A percentile compares a stretch with the other conserved stretches of the same genome.
phyloP scores from a whole-genome alignment of 257 asterid species.

The Jacaranda copaia region DNA sequence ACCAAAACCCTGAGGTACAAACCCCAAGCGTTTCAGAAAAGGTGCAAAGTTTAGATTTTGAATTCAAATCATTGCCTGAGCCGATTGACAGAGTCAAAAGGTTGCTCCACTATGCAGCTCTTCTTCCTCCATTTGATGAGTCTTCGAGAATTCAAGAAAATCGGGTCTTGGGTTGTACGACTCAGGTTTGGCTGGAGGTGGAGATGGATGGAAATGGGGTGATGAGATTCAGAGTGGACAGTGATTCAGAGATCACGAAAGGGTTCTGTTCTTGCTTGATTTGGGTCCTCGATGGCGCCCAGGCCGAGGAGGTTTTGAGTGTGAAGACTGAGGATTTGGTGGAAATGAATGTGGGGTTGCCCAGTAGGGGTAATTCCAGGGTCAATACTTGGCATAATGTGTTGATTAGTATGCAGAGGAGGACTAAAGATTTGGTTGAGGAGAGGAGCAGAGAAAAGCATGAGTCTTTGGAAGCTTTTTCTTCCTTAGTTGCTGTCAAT shows the following conservation, averaged over 20 bases:
- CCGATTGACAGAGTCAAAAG: slow-evolving; percentile 81
- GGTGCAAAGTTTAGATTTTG: slow-evolving; percentile 50
- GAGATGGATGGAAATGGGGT: slow-evolving; percentile 50
- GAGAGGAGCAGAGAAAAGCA: slow-evolving; percentile 28
- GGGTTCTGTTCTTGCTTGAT: slow-evolving; percentile 84
- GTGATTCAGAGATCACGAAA: slow-evolving; percentile 84
- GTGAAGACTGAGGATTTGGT: slow-evolving; percentile 67
- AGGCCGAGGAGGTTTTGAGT: slow-evolving; percentile 63
- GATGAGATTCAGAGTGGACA: slow-evolving; percentile 63
- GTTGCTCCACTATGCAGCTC: slow-evolving; percentile 62
- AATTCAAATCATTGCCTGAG: slow-evolving; percentile 63
- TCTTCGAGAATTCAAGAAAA: slow-evolving; percentile 54
- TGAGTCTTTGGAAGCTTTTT: slow-evolving; percentile 29
- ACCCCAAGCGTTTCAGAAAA: slow-evolving; percentile 54
- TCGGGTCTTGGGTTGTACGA: slow-evolving; percentile 84
- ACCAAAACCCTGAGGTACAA: slow-evolving; percentile 17
- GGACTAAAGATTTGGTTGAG: slow-evolving; percentile 60
- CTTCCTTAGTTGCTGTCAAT: slow-evolving; percentile 36
- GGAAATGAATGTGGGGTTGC: slow-evolving; percentile 72
- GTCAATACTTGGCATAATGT: slow-evolving; percentile 91
- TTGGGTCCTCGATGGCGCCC: slow-evolving; percentile 77
- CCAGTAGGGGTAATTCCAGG: slow-evolving; percentile 66
- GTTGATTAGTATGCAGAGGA: slow-evolving; percentile 71
- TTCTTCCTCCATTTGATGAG: slow-evolving; percentile 56
- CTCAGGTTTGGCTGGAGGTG: slow-evolving; percentile 86